A percentile compares a stretch with the other conserved stretches of the same genome.
Evolutionary conservation across 2,329 filamentous ascomycete species (phyloP).

Genomic region (Monosporascus ibericus): DNA sequence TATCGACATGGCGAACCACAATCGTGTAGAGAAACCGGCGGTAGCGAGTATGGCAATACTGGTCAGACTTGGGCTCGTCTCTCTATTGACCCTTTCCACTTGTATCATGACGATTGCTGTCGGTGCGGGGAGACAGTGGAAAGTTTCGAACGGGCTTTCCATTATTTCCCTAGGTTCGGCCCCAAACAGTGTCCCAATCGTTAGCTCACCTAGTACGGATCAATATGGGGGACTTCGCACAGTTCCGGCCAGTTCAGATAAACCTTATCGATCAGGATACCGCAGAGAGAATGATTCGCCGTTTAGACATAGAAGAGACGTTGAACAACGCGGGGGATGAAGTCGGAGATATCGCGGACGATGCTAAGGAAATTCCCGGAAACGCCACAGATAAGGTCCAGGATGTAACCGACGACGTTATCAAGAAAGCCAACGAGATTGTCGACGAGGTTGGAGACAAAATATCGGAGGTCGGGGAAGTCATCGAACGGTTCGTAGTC

Average conservation of each 20-base stretch:
- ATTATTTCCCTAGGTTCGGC: background rate
- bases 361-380: background rate
- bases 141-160: background rate
- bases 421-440: background rate
- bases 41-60: background rate
- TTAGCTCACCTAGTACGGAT: background rate
- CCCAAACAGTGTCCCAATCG: background rate
- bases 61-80: background rate
- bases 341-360: background rate
- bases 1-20: background rate
- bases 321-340: background rate
- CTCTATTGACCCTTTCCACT: background rate
- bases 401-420: background rate
- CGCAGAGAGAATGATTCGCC: background rate
- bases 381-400: background rate
- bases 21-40: background rate
- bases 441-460: background rate
- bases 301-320: background rate
- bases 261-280: background rate
- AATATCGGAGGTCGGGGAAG: background rate
- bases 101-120: background rate
- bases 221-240: background rate
- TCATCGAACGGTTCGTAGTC: background rate
- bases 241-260: background rate
- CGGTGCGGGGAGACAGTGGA: background rate